Conservation (phyloP, 1,139 yeast species). For the Saccharomyces hybrid region DNA sequence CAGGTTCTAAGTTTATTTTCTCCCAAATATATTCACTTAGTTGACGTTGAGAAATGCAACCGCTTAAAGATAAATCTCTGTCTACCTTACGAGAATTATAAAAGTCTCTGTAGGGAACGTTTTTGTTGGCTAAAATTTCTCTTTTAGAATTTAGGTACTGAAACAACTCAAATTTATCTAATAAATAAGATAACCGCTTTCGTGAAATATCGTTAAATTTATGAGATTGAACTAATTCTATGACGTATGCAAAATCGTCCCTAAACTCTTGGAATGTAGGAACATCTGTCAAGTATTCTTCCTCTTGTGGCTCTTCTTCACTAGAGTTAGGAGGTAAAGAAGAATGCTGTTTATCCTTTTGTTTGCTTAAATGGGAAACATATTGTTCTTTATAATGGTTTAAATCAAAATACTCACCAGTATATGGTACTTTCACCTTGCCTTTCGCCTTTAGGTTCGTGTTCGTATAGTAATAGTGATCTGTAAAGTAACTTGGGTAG, state of each 20-base stretch:
- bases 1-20: slow-evolving; percentile 44
- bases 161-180: slow-evolving; percentile 26
- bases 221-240: slow-evolving; percentile 12
- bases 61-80: slow-evolving; percentile 93
- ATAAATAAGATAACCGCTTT: slow-evolving; percentile 21
- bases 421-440: slow-evolving; percentile 13
- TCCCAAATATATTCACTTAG: slow-evolving; percentile 87
- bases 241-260: slow-evolving; percentile 15
- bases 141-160: slow-evolving; percentile 25
- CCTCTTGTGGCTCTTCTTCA: neutral
- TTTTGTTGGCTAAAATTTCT: slow-evolving; percentile 36
- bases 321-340: neutral
- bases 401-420: slow-evolving; percentile 26
- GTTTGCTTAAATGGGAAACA: neutral
- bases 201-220: slow-evolving; percentile 17
- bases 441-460: neutral
- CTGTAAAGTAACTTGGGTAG: slow-evolving; percentile 7
- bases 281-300: slow-evolving; percentile 3
- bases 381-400: slow-evolving; percentile 13
- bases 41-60: slow-evolving; percentile 96
- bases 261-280: slow-evolving; percentile 22
- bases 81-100: slow-evolving; percentile 96
- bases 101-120: slow-evolving; percentile 88
- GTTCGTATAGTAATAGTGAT: slow-evolving; percentile 1
- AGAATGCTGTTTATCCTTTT: neutral